These are phyloP conservation scores for Mycena amicta DNA, from an alignment of 768 basidiomycete genomes.

Conservation along the genomic window DNA sequence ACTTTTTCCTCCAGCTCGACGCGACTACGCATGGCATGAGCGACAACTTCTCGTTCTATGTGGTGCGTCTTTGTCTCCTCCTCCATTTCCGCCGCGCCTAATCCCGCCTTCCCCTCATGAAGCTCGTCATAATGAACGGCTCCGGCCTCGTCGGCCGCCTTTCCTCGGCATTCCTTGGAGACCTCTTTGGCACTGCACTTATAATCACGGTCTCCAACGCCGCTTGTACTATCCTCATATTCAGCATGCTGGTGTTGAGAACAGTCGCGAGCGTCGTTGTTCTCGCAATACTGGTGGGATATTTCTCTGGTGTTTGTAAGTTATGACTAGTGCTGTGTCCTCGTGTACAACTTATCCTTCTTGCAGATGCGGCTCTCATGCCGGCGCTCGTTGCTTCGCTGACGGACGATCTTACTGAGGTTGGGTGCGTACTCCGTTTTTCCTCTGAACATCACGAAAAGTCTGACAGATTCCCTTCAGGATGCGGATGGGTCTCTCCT, in stretches of 20 bases:
- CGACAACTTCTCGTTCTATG: slow-evolving; percentile 53
- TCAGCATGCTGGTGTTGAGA: slow-evolving; percentile 37
- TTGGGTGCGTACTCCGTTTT: too few species aligned
- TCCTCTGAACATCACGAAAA: too few species aligned
- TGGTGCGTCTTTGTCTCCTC: slow-evolving; percentile 44
- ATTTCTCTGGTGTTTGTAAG: slow-evolving; percentile 42
- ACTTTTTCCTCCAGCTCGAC: slow-evolving; percentile 59
- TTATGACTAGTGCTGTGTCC: too few species aligned
- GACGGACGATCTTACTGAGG: slow-evolving; percentile 49
- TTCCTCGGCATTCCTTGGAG: slow-evolving; percentile 35
- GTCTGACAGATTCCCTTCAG: slow-evolving; percentile 35
- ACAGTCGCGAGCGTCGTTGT: slow-evolving; percentile 29
- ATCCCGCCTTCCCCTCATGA: neutral
- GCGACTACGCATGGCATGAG: slow-evolving; percentile 48
- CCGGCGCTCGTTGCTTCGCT: slow-evolving; percentile 46
- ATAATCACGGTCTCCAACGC: slow-evolving; percentile 32
- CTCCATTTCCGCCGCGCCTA: slow-evolving; percentile 4
- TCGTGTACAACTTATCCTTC: too few species aligned
- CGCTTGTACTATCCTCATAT: slow-evolving; percentile 30
- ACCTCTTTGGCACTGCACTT: slow-evolving; percentile 30
- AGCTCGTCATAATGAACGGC: slow-evolving; percentile 42
- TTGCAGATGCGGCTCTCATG: slow-evolving; percentile 43
- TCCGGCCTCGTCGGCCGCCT: slow-evolving; percentile 38
- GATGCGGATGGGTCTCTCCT: slow-evolving; percentile 4
- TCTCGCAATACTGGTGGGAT: slow-evolving; percentile 40